Evolutionary conservation across 2,329 filamentous ascomycete species (phyloP), one percentile per base, ranked within the genome.

Genomic region (Epichloe baconii): DNA sequence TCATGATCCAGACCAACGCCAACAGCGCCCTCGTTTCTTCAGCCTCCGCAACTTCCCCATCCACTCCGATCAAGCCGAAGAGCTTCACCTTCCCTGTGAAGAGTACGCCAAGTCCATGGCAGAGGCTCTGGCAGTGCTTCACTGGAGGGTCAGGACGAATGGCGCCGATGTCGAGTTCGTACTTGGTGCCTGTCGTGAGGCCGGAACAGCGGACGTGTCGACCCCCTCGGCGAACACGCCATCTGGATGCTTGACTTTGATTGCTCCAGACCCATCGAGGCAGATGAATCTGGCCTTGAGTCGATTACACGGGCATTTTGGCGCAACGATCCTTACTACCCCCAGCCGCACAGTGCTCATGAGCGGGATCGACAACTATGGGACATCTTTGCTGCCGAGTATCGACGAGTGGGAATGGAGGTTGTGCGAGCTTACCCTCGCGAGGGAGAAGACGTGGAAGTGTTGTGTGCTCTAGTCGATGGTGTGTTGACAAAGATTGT

Each of bases 161-260:
- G 76, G 69, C 0, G 73, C 72, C 37, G 76, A 78, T 44, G 66
- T 81, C 2, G 75, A 81, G 47, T 80, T 79, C 55, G 77, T 80
- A 0, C 67, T 80, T 2, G 71, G 59, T 7, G 57, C 54, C 1
- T 47, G 54, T 19, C 54, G 59, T 49, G 15, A 7, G n/a, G 54
- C 53, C 10, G 34, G 12, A 3, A 48, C 46, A 2, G 41, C 5
- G 2, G 11, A n/a, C 41, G 34, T 14, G 19, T 37, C 49, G 47
- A n/a, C 40, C 1, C 42, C 57, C 23, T 74, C 0, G 68, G 66
- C 0, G 10, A 53, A 0, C 67, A 72, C 54, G 48, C 52, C 0
- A 53, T 76, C 41, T 76, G 72, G 72, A 58, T 75, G 0, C 55
- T 77, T 0, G 73, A 77, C 37, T 77, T 76, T 54, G 69, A 77